A percentile compares a stretch with the other conserved stretches of the same genome.
These are phyloP conservation scores for Podila epigama DNA, from an alignment of 192 early-diverging fungal genomes.

Conservation along the genomic window DNA sequence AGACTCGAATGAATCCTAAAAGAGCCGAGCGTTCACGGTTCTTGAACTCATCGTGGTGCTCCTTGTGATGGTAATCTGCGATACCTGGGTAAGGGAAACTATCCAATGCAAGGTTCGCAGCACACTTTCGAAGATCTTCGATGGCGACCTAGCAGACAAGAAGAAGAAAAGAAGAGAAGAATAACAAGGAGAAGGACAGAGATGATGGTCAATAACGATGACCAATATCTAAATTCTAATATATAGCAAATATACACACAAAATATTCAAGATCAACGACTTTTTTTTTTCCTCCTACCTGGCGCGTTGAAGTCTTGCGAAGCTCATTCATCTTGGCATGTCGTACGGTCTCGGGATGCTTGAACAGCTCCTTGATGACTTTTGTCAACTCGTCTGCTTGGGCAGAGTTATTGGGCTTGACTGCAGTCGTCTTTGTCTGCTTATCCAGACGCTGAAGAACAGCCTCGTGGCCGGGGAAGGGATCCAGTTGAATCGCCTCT, in stretches of 20 bases:
- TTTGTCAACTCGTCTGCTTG: conserved; percentile 50
- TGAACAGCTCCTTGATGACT: conserved; percentile 55
- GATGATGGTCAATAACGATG: too few relatives aligned
- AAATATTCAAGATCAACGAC: neutral
- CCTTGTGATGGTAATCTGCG: conserved; percentile 62
- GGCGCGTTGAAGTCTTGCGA: conserved; percentile 49
- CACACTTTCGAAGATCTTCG: conserved; percentile 58
- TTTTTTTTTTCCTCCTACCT: conserved; percentile 43
- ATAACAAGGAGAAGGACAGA: too few relatives aligned
- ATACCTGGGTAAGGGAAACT: conserved; percentile 58
- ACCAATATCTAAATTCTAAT: too few relatives aligned
- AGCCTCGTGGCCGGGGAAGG: conserved; percentile 22
- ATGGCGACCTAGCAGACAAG: conserved; percentile 46
- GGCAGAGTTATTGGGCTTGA: conserved; percentile 22
- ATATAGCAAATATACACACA: neutral
- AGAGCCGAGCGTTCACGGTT: conserved; percentile 36
- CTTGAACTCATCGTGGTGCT: conserved; percentile 60
- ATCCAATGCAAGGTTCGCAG: conserved; percentile 52
- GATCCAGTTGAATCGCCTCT: conserved; percentile 52
- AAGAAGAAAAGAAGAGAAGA: too few relatives aligned
- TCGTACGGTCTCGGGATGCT: conserved; percentile 33
- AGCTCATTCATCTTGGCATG: conserved; percentile 51
- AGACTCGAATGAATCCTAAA: conserved; percentile 23
- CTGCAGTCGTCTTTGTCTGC: conserved; percentile 11
- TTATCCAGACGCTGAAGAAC: conserved; percentile 26